Evolutionary conservation across 2,329 filamentous ascomycete genomes (phyloP), one percentile per base, ranked within the genome.

Genomic region (Neofusicoccum laricinum): DNA sequence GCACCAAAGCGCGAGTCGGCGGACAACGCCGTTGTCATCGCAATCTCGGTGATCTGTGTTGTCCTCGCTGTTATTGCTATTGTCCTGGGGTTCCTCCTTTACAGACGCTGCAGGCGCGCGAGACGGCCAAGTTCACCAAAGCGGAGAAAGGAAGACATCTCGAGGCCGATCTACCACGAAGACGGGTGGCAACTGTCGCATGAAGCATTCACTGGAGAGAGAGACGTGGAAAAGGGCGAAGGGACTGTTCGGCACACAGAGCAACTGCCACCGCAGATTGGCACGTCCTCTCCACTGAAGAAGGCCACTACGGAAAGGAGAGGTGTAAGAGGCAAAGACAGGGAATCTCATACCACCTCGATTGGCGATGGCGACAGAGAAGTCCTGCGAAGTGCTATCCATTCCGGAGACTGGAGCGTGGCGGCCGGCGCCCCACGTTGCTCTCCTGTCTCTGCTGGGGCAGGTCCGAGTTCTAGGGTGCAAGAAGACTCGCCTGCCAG

Each of bases 191-290:
- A 71, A 64, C 63, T 74, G 65, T 49, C 68, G 63, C 3, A 70
- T 15, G 63, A 38, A 15, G 45, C 57, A 14, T 63, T 68, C 53
- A 53, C 64, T 65, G 64, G 46, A 10, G 66, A 73, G 25, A 68
- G 70, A 58, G 76, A 81, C 65, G 68, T 80, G 0, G 78, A 80
- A 65, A 79, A 79, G 45, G 72, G 71, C 3, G 71, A 73, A 55
- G 68, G 66, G 0, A 50, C 59, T 6, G 21, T 66, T 21, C 66
- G 69, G 49, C 68, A 63, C 17, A 69, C 70, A 12, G 69, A 68
- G 4, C 74, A 79, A n/a, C 69, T 70, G n/a, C 73, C 77, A 38
- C 79, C 79, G 34, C 77, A 76, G 53, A 62, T 65, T 11, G 40
- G 34, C 15, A 14, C 32, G 17, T 53, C 63, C 30, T 64, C 63